phyloP scores from a whole-genome alignment of 2,329 filamentous ascomycete species.

The Penicillium capsulatum region DNA sequence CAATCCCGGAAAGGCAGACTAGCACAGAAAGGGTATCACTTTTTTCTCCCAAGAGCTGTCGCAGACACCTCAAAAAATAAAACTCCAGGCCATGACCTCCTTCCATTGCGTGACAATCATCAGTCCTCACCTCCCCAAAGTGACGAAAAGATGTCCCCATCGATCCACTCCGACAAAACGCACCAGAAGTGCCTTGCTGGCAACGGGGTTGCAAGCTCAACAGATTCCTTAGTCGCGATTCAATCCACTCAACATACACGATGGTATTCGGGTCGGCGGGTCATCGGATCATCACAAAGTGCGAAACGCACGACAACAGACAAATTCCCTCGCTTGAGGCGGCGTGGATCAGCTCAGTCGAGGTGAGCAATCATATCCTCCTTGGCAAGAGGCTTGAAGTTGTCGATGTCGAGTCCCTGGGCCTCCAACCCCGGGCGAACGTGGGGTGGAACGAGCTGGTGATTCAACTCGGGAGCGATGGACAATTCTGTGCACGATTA shows the following conservation, averaged over 20 bases:
- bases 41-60: conserved; percentile 38
- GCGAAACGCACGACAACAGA: conserved; percentile 36
- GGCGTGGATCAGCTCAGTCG: conserved; percentile 62
- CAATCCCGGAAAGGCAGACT: conserved; percentile 37
- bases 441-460: conserved; percentile 80
- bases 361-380: conserved; percentile 97
- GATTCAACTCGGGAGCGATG: conserved; percentile 85
- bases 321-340: conserved; percentile 37
- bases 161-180: conserved; percentile 5
- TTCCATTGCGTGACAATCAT: conserved; percentile 31
- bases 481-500: conserved; percentile 69
- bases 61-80: conserved; percentile 35
- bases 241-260: conserved; percentile 23
- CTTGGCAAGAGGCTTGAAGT: conserved; percentile 84
- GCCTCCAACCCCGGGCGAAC: conserved; percentile 68
- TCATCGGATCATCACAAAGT: conserved; percentile 27
- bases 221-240: conserved; percentile 29
- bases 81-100: conserved; percentile 37
- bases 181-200: conserved; percentile 6
- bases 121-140: conserved; percentile 13
- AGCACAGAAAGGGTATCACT: conserved; percentile 43
- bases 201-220: conserved; percentile 18
- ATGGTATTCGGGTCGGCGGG: conserved; percentile 15
- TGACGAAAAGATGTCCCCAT: conserved; percentile 9
- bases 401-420: conserved; percentile 85